These are phyloP conservation scores for Xylariaceae sp. DNA, from an alignment of 2,329 filamentous ascomycete species.

Conservation along the genomic window DNA sequence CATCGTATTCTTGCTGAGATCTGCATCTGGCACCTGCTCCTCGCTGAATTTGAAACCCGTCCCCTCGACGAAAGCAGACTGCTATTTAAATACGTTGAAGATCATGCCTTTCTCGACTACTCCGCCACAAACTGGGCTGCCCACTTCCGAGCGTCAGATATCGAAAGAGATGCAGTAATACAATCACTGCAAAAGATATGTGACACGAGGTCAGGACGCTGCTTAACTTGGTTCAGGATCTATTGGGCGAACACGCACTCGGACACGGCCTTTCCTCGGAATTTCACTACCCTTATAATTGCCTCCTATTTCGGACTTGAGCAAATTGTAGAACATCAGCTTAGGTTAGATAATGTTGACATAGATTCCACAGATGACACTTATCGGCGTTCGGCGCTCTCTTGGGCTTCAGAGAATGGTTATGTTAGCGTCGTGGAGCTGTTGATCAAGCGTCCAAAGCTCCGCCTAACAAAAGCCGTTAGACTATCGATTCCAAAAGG, in stretches of 20 bases:
- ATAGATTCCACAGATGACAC: background rate
- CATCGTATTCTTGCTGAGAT: conserved; percentile 15
- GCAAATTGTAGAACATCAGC: background rate
- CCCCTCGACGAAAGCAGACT: background rate
- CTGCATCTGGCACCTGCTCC: conserved; percentile 19
- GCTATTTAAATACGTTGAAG: background rate
- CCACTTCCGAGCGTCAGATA: conserved; percentile 14
- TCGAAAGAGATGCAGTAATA: background rate
- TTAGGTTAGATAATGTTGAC: background rate
- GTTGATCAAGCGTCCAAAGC: background rate
- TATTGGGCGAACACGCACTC: background rate
- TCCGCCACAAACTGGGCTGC: conserved; percentile 13
- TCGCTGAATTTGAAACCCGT: conserved; percentile 1
- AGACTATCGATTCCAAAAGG: background rate
- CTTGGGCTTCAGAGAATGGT: conserved; percentile 12
- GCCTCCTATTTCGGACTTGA: conserved; percentile 24
- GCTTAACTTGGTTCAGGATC: conserved; percentile 6
- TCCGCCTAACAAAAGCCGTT: background rate
- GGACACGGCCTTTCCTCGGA: background rate
- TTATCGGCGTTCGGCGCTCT: conserved; percentile 14
- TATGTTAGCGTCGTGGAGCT: conserved; percentile 5
- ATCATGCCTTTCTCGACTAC: conserved; percentile 16
- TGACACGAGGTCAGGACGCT: background rate
- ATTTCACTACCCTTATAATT: conserved; percentile 12
- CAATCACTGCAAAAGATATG: background rate